Percentiles rank a stretch among this genome's conserved stretches.
Evolutionary conservation across 2,329 filamentous ascomycete species (phyloP).

Genomic region (Teratosphaeria pseudoeucalypti): DNA sequence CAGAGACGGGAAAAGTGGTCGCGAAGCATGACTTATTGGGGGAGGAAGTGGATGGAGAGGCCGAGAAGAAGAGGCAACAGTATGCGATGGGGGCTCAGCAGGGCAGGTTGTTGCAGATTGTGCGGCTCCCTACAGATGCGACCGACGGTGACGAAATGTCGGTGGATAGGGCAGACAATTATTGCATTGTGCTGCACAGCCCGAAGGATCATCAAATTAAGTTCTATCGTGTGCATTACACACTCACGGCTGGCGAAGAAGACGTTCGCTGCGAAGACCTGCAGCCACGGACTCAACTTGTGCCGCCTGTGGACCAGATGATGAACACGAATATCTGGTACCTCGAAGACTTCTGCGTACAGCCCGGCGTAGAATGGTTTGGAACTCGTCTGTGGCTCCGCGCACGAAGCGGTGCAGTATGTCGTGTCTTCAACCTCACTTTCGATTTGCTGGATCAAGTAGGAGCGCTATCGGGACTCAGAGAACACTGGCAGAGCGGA

Average conservation of each 20-base stretch:
- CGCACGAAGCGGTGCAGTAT: slow-evolving; percentile 46
- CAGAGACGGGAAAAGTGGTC: slow-evolving; percentile 67
- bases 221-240: slow-evolving; percentile 63
- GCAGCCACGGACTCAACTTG: slow-evolving; percentile 52
- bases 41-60: slow-evolving; percentile 36
- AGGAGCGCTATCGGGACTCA: slow-evolving; percentile 44
- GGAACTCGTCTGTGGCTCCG: slow-evolving; percentile 38
- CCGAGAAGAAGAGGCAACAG: slow-evolving; percentile 43
- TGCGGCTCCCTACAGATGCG: slow-evolving; percentile 51
- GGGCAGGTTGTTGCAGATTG: slow-evolving; percentile 62
- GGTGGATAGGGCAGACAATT: slow-evolving; percentile 22
- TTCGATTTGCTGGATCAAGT: slow-evolving; percentile 58
- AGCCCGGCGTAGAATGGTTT: slow-evolving; percentile 28
- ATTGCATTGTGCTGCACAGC: slow-evolving; percentile 71
- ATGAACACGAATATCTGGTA: slow-evolving; percentile 43
- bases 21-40: slow-evolving; percentile 69
- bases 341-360: slow-evolving; percentile 37
- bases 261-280: slow-evolving; percentile 10
- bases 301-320: slow-evolving; percentile 49
- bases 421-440: slow-evolving; percentile 59
- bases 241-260: slow-evolving; percentile 5
- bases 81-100: slow-evolving; percentile 73
- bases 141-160: slow-evolving; percentile 17
- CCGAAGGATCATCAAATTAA: slow-evolving; percentile 89
- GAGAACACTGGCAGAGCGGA: slow-evolving; percentile 53